Percentiles rank a stretch among this genome's conserved stretches.
Conservation (phyloP, 2,329 filamentous ascomycete genomes). For the Colletotrichum scovillei region DNA sequence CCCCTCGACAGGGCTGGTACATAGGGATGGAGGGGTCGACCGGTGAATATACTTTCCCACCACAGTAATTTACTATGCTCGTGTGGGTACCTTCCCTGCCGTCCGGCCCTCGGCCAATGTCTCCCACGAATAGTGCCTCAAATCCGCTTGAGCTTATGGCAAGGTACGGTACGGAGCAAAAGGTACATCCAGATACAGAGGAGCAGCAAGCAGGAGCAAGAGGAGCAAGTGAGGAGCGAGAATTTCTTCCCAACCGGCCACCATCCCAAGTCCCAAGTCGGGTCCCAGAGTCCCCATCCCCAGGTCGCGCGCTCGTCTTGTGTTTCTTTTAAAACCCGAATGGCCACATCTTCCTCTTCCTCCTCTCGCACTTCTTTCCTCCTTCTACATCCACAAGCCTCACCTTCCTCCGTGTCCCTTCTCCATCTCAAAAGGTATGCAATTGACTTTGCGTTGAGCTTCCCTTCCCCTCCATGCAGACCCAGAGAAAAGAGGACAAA, state of each 20-base stretch:
- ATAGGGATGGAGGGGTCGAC: slow-evolving; percentile 29
- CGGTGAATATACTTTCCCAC: slow-evolving; percentile 12
- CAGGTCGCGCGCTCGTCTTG: slow-evolving; percentile 16
- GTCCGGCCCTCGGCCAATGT: slow-evolving; percentile 31
- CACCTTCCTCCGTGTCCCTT: background rate
- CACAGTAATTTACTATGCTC: background rate
- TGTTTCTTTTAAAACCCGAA: slow-evolving; percentile 36
- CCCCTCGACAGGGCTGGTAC: slow-evolving; percentile 33
- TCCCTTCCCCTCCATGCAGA: slow-evolving; percentile 4
- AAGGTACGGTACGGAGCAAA: background rate
- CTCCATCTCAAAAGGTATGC: slow-evolving; percentile 9
- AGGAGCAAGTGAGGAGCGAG: slow-evolving; percentile 9
- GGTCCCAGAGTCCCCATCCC: background rate
- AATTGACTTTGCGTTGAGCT: slow-evolving; percentile 15
- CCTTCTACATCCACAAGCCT: slow-evolving; percentile 15
- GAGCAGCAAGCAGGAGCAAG: background rate
- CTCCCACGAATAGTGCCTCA: slow-evolving; percentile 32
- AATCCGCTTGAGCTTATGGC: slow-evolving; percentile 31
- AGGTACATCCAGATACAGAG: background rate
- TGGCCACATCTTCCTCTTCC: slow-evolving; percentile 23
- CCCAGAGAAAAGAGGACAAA: background rate
- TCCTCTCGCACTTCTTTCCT: slow-evolving; percentile 21
- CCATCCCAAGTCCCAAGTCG: slow-evolving; percentile 8
- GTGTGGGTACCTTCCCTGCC: slow-evolving; percentile 3
- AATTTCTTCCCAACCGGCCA: slow-evolving; percentile 29